phyloP scores from a whole-genome alignment of 2,329 filamentous ascomycete species.

The Ciborinia camelliae region DNA sequence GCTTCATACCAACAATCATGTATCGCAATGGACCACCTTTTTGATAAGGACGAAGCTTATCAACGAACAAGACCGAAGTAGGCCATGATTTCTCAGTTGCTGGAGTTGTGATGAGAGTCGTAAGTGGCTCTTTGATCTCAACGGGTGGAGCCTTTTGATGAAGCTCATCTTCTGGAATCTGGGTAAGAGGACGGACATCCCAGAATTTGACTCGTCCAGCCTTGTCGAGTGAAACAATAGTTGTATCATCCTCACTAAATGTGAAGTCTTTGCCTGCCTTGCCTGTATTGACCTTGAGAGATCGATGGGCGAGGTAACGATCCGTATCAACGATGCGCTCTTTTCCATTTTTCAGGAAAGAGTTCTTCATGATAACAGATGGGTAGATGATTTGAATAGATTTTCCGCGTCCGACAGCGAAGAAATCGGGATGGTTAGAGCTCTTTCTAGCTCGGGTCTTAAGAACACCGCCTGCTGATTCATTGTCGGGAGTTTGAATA shows the following conservation, averaged over 20 bases:
- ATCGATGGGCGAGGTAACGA: slow-evolving; percentile 79
- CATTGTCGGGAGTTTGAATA: slow-evolving; percentile 79
- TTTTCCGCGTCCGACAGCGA: slow-evolving; percentile 92
- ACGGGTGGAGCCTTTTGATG: slow-evolving; percentile 42
- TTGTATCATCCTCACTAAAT: slow-evolving; percentile 93
- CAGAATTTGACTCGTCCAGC: slow-evolving; percentile 96
- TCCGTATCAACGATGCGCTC: slow-evolving; percentile 79
- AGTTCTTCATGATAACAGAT: slow-evolving; percentile 59
- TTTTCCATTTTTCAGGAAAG: slow-evolving; percentile 60
- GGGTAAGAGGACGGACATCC: slow-evolving; percentile 81
- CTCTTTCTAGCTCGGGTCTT: slow-evolving; percentile 94
- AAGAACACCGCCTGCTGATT: slow-evolving; percentile 84
- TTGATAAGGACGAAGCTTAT: slow-evolving; percentile 90
- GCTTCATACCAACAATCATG: slow-evolving; percentile 96
- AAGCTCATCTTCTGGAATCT: slow-evolving; percentile 35
- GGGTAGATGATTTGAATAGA: slow-evolving; percentile 87
- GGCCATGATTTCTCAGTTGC: slow-evolving; percentile 94
- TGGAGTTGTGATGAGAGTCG: slow-evolving; percentile 82
- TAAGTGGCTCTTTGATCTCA: slow-evolving; percentile 80
- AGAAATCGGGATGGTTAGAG: slow-evolving; percentile 84
- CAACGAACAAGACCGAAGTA: slow-evolving; percentile 90
- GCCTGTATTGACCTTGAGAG: slow-evolving; percentile 90
- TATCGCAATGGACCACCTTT: slow-evolving; percentile 89
- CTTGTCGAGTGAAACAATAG: slow-evolving; percentile 94
- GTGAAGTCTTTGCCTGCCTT: slow-evolving; percentile 98